Evolutionary conservation across 768 basidiomycete genomes (phyloP).

Genomic region (Lactarius akahatsu): DNA sequence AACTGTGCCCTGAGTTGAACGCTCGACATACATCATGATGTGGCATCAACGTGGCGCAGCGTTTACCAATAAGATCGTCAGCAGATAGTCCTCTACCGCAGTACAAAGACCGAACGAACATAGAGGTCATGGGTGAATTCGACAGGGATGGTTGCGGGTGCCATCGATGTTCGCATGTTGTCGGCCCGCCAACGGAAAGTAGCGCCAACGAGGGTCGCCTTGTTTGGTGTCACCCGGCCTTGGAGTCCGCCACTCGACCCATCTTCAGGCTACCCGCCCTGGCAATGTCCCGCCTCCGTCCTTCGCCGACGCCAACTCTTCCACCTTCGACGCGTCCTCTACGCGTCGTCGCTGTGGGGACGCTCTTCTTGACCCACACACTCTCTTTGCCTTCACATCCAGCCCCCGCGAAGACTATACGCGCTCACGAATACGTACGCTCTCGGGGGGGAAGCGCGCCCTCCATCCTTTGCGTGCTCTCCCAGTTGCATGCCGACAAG

Average conservation of each 20-base stretch:
- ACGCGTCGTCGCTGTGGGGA: slow-evolving; percentile 76
- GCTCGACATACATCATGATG: neutral
- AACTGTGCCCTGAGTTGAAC: neutral
- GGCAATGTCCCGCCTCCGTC: slow-evolving; percentile 35
- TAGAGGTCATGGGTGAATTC: neutral
- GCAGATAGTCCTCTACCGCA: neutral
- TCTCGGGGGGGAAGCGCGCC: slow-evolving; percentile 72
- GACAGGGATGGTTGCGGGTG: neutral
- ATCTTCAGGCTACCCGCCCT: neutral
- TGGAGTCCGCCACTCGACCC: neutral
- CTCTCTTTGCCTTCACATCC: slow-evolving; percentile 63
- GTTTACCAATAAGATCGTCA: neutral
- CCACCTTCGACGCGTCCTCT: slow-evolving; percentile 40
- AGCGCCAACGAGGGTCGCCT: neutral
- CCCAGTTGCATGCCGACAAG: slow-evolving; percentile 67
- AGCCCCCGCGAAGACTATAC: slow-evolving; percentile 52
- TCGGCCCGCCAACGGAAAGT: neutral
- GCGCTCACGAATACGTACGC: slow-evolving; percentile 70
- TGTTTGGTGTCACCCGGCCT: neutral
- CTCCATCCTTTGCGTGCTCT: slow-evolving; percentile 65
- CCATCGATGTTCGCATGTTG: neutral
- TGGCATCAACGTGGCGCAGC: neutral
- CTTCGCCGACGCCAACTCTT: slow-evolving; percentile 21
- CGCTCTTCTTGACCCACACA: slow-evolving; percentile 76
- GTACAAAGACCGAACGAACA: neutral